Conservation (phyloP, 768 basidiomycete genomes). For the Gyrodon lividus region DNA sequence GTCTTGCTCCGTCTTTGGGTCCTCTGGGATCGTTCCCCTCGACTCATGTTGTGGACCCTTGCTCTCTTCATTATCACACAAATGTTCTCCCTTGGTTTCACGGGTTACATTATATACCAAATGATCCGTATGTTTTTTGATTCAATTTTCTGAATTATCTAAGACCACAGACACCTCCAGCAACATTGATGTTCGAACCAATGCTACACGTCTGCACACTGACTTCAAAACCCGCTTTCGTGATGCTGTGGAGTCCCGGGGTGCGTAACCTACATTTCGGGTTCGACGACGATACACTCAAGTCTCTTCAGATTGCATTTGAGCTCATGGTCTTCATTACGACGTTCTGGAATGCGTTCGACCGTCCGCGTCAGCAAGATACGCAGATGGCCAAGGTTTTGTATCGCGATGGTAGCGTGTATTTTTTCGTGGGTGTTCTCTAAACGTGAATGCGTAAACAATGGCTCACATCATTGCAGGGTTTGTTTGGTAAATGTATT, state of each 20-base stretch:
- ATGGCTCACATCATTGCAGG: slow-evolving; percentile 11
- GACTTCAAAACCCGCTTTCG: slow-evolving; percentile 16
- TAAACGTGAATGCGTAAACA: background rate
- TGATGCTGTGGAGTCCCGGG: slow-evolving; percentile 30
- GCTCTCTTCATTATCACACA: slow-evolving; percentile 32
- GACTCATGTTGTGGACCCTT: slow-evolving; percentile 31
- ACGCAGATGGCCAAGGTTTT: slow-evolving; percentile 22
- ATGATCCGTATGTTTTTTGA: slow-evolving; percentile 29
- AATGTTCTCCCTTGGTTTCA: slow-evolving; percentile 18
- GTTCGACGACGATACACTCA: background rate
- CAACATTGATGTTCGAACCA: slow-evolving; percentile 12
- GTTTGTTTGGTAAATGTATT: slow-evolving; percentile 22
- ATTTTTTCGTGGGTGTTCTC: slow-evolving; percentile 26
- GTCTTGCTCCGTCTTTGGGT: slow-evolving; percentile 41
- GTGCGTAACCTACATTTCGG: slow-evolving; percentile 6
- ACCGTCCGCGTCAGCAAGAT: slow-evolving; percentile 20
- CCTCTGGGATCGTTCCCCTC: slow-evolving; percentile 31
- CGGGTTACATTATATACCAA: slow-evolving; percentile 24
- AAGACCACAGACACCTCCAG: slow-evolving; percentile 4
- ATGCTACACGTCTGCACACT: slow-evolving; percentile 21
- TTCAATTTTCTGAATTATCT: background rate
- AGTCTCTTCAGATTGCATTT: slow-evolving; percentile 23
- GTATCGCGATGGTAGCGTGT: slow-evolving; percentile 28
- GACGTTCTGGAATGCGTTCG: slow-evolving; percentile 29
- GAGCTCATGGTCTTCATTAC: slow-evolving; percentile 32